Evolutionary conservation across 176 grass and related monocot species (phyloP), one percentile per base, ranked within the genome.

Genomic region (Rhynchospora pubera): DNA sequence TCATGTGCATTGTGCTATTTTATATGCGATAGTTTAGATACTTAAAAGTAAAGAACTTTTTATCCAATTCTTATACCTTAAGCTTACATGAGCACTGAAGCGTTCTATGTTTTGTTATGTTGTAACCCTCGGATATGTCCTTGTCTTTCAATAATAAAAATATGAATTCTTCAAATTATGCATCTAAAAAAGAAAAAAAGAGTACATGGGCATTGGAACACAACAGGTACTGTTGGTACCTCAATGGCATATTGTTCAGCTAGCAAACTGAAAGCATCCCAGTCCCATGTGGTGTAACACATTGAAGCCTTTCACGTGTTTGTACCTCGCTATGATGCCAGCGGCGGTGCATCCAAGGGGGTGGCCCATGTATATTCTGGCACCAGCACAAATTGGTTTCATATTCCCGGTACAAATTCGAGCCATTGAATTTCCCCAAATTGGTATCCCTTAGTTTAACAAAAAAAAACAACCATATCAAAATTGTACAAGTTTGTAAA

Each of bases 281-380:
- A 98, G 92, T 92, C 95, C 94, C 94, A 2, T n/a, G 95, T n/a
- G 95, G 78, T 98, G 95, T 84, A 98, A 84, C 62, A 98, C 92
- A 80, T 98, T 98, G 84, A 98, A 98, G 44, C 95, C 95, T 80
- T 93, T 79, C 95, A 98, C 94, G 26, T 92, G 90, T 78, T 91
- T 98, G 62, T 91, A 98, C 23, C 95, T 89, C 1, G 90, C 89
- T 71, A 98, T 30, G 72, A 98, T 98, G 76, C 94, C 95, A 1
- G 95, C 94, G 18, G 92, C 92, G 5, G 95, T 94, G 82, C 94
- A 98, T 32, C 95, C 95, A 63, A 98, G 92, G 30, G 95, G 87
- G 52, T 98, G 95, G 0, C 92, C 95, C 65, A 98, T 90, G 83
- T 98, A 90, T 79, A 98, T 22, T 26, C 95, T 92, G 59, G 95